phyloP scores from a whole-genome alignment of 306 rosid species.

The Medicago ruthenica region DNA sequence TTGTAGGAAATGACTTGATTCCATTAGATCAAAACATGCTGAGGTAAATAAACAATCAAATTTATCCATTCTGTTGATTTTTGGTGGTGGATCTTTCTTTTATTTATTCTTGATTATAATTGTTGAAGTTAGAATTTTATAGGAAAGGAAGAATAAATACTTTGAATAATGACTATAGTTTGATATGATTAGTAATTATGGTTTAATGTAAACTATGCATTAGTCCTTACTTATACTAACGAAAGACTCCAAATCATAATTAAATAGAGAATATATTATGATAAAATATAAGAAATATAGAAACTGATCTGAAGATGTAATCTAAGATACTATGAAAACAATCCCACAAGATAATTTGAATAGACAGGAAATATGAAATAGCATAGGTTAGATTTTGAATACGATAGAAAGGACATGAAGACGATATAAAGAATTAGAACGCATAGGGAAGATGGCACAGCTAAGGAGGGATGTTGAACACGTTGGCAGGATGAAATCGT shows the following conservation, averaged over 20 bases:
- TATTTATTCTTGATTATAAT: background rate
- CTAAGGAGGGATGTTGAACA: too few species aligned
- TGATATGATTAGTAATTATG: background rate
- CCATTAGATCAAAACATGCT: slow-evolving; percentile 11
- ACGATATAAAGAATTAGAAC: too few species aligned
- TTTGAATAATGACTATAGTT: background rate
- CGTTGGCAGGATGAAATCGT: background rate
- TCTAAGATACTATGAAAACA: background rate
- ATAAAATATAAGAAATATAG: background rate
- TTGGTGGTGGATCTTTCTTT: background rate
- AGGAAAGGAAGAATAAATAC: background rate
- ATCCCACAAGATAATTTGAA: background rate
- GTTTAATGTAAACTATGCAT: background rate
- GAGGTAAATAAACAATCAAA: slow-evolving; percentile 19
- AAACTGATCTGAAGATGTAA: background rate
- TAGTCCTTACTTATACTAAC: background rate
- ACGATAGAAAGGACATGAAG: too few species aligned
- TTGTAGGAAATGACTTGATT: slow-evolving; percentile 30
- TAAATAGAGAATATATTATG: background rate
- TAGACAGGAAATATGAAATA: background rate
- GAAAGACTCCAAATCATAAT: background rate
- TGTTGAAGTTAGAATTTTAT: background rate
- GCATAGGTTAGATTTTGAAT: background rate
- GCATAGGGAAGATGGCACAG: too few species aligned
- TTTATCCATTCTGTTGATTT: background rate